Conservation (phyloP, 441 rosid species). For the Gossypium aridum region DNA sequence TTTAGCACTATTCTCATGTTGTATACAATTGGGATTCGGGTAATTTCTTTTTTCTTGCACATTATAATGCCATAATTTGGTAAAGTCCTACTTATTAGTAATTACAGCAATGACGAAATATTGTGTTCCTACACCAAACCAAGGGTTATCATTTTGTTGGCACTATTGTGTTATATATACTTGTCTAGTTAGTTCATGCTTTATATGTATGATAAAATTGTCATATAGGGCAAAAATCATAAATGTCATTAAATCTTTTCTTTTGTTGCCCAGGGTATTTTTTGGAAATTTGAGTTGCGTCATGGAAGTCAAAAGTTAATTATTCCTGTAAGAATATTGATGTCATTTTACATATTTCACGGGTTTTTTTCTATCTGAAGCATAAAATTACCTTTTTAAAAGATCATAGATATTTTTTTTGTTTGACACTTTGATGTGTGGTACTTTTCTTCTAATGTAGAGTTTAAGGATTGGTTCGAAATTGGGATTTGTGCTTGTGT, state of each 20-base stretch:
- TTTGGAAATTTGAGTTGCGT: constrained; percentile 84
- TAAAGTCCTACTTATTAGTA: background rate
- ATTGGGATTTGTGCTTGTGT: background rate
- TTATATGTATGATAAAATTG: constrained; percentile 2
- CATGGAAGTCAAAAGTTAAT: constrained; percentile 85
- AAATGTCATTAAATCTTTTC: background rate
- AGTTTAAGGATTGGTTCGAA: background rate
- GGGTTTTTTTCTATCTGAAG: background rate
- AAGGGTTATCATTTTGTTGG: background rate
- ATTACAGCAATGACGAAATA: background rate
- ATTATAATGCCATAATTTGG: background rate
- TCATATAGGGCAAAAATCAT: background rate
- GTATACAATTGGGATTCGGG: constrained; percentile 84
- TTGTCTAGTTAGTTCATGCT: background rate
- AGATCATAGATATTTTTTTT: background rate
- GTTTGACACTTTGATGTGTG: background rate
- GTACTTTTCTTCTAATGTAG: background rate
- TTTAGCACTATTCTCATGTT: constrained; percentile 74
- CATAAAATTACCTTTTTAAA: background rate
- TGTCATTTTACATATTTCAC: background rate
- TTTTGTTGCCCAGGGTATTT: constrained; percentile 61
- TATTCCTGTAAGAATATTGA: constrained; percentile 62
- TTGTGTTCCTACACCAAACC: background rate
- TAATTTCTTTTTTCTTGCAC: constrained; percentile 16
- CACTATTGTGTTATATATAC: background rate